phyloP scores from a whole-genome alignment of 2,329 filamentous ascomycete genomes.

The Talaromyces sp. region DNA sequence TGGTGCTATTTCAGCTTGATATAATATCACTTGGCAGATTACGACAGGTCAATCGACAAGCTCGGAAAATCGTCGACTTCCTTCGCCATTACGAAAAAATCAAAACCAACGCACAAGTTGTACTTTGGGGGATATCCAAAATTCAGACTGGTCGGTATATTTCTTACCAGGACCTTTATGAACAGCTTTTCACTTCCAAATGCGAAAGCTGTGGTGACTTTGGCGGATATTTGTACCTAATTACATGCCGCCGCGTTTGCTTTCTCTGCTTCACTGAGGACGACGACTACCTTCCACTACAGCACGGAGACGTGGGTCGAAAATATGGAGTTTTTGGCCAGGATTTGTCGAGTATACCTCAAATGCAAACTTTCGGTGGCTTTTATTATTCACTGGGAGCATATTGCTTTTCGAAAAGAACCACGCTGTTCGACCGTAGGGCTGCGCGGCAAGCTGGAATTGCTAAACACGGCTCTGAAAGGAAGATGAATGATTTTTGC shows the following conservation, averaged over 20 bases:
- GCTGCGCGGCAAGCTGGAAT: neutral
- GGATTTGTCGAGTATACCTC: neutral
- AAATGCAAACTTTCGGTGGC: neutral
- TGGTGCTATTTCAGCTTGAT: neutral
- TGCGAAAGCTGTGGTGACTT: constrained; percentile 35
- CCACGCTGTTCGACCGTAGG: neutral
- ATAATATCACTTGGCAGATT: neutral
- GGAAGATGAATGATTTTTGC: neutral
- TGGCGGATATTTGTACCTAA: constrained; percentile 17
- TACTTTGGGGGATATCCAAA: neutral
- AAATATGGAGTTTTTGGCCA: neutral
- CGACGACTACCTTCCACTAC: constrained; percentile 25
- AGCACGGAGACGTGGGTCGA: constrained; percentile 9
- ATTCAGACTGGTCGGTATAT: neutral
- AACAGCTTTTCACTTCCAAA: constrained; percentile 24
- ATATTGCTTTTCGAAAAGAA: neutral
- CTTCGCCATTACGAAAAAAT: neutral
- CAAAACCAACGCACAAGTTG: neutral
- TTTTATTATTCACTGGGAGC: neutral
- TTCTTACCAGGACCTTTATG: constrained; percentile 29
- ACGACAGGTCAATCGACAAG: neutral
- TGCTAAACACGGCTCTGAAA: neutral
- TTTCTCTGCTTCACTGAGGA: constrained; percentile 31
- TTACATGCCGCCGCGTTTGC: constrained; percentile 25
- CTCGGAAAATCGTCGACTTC: neutral